These are phyloP conservation scores for Thymus mandschuricus DNA, from an alignment of 257 asterid species.

Conservation along the genomic window DNA sequence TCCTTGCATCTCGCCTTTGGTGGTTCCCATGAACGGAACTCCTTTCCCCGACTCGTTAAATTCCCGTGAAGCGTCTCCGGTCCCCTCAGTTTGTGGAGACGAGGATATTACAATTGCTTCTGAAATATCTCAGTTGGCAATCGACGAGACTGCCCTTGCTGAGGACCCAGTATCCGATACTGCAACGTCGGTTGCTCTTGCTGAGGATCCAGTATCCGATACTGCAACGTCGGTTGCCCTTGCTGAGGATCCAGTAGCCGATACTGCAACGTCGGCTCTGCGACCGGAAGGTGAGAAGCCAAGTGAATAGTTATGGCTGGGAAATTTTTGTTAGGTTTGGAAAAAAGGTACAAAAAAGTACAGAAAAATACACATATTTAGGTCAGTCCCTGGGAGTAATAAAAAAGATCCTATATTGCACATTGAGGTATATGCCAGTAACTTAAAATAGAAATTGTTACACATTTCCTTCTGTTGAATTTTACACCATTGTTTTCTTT, in stretches of 20 bases:
- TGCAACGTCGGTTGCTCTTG: no score
- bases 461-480: background rate
- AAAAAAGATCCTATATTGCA: conserved; percentile 12
- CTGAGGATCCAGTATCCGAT: conserved; percentile 35
- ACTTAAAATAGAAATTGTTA: conserved; percentile 6
- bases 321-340: conserved; percentile 33
- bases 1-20: conserved; percentile 44
- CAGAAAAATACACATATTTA: conserved; percentile 31
- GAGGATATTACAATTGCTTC: conserved; percentile 51
- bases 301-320: conserved; percentile 37
- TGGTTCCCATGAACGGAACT: conserved; percentile 41
- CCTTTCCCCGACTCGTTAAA: conserved; percentile 36
- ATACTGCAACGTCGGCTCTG: conserved; percentile 22
- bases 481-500: background rate
- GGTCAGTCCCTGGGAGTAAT: conserved; percentile 34
- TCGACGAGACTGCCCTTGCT: conserved; percentile 40
- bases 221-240: background rate
- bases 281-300: conserved; percentile 37
- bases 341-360: background rate
- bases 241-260: no score
- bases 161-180: no score
- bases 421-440: conserved; percentile 16
- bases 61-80: conserved; percentile 48
- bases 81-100: conserved; percentile 55
- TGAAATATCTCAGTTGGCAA: conserved; percentile 51